Base-by-base conservation (phyloP, 2,329 filamentous ascomycete genomes). In the Thielaviopsis populi region DNA sequence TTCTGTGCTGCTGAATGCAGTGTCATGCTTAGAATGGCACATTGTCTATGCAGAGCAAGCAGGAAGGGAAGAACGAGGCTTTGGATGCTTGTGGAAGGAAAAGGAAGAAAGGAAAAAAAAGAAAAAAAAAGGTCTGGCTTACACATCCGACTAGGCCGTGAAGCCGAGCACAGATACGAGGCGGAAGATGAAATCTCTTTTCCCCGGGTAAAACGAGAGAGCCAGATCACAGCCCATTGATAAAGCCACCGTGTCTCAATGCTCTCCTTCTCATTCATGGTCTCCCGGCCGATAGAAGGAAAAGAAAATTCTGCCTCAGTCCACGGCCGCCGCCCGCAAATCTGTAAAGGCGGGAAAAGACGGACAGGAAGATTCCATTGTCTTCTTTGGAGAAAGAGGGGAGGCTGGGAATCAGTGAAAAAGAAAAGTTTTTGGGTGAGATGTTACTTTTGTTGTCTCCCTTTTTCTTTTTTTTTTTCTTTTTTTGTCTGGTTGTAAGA, bases 351-450 rank as follows among this genome's bases (percentile, higher is more conserved):
- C 46, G 46, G 46, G 33, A 59, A 42, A 42, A 59, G 33, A 59
- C n/a, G 37, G 41, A 24, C 56, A 24, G 13, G 11, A 27, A 43
- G 40, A 41, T 56, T 56, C 50, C 27, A 56, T 56, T 4, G 50
- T 56, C 30, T 60, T 40, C 19, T 43, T 60, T 60, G 40, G 19
- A 46, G 40, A 40, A 60, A 60, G 40, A 43, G 40, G 58, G 33
- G 58, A 60, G 58, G 58, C 24, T 60, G 56, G 40, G 56, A 27
- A 59, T 27, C 58, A 43, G 40, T 37, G 37, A 60, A 43, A 42
- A 46, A 24, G 37, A 60, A 60, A 43, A 60, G 24, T 33, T 8
- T 54, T 50, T 27, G 46, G 40, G 40, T 19, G 22, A 24, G 58
- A 42, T 42, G 10, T 27, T 59, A 2, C 56, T 59, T 41, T 27